Percentiles rank a stretch among this genome's conserved stretches.
Conservation (phyloP, 345 rosid genomes). For the Triadica sebifera region DNA sequence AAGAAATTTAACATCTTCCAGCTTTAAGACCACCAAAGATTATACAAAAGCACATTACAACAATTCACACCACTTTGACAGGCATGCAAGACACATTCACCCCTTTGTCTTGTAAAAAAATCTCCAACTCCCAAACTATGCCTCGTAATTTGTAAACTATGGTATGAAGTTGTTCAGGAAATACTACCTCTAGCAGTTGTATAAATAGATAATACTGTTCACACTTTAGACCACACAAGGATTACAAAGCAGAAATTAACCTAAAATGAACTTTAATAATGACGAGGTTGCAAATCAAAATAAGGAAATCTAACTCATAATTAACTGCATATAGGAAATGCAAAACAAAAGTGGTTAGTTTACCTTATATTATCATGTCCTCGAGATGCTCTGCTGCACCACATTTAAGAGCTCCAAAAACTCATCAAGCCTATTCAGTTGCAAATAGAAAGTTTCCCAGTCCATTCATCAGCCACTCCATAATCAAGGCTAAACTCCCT, state of each 20-base stretch:
- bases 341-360: neutral
- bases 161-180: no score
- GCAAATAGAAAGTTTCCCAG: constrained; percentile 77
- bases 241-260: neutral
- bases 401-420: constrained; percentile 28
- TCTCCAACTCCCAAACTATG: neutral
- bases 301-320: neutral
- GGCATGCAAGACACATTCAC: no score
- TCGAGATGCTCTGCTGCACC: constrained; percentile 21
- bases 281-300: neutral
- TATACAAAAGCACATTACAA: neutral
- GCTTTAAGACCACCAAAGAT: neutral
- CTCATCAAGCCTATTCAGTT: constrained; percentile 37
- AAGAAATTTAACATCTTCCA: neutral
- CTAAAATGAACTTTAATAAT: constrained; percentile 13
- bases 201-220: no score
- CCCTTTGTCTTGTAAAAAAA: neutral
- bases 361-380: constrained; percentile 39
- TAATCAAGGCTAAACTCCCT: constrained; percentile 92
- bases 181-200: no score
- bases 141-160: neutral
- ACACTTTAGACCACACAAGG: neutral
- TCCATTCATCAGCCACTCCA: constrained; percentile 79
- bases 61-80: no score
- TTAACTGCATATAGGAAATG: neutral